Base-by-base conservation (phyloP, 2,329 filamentous ascomycete genomes). In the Zopfia rhizophila region DNA sequence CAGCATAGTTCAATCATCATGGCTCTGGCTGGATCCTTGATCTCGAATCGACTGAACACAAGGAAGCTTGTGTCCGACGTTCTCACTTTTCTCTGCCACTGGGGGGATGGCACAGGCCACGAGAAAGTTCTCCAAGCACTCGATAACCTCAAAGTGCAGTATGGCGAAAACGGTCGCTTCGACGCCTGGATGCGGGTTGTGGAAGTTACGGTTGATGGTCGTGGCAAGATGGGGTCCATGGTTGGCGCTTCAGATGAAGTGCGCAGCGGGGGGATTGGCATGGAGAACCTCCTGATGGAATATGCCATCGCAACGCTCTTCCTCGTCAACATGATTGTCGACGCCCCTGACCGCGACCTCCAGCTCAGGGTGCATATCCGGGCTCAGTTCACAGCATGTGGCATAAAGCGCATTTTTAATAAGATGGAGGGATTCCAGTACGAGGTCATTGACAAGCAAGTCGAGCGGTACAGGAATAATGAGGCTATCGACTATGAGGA, bases 381-480 rank as follows among this genome's bases (percentile, higher is more conserved):
- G 54, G 93, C 94, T 17, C 94, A 97, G 71, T 97, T 99, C 68
- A 96, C 89, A 64, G 91, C 89, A 70, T 96, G 91, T 72, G 94
- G 94, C 45, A 91, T 97, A 81, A 95, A 92, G 78, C 87, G 94
- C 47, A 89, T 97, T 61, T 78, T 97, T 73, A 88, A 82, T 58
- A 99, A 97, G 82, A 97, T 97, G 94, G 92, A 96, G 73, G 89
- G 85, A 30, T 97, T 99, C 78, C 92, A 97, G 72, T 99, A 97
- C 76, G 94, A 99, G 62, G 84, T 95, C 62, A 94, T 99, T 60
- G 93, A 97, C 80, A 97, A 97, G 80, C 94, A 99, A 76, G 89
- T 97, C 64, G 93, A 97, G 70, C 86, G 87, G 41, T 99, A 94
- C 78, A 86, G 90, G 47, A 87, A 88, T 53, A 97, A 97, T 68